Evolutionary conservation across 2,329 filamentous ascomycete genomes (phyloP), one percentile per base, ranked within the genome.

Genomic region (Ophiosphaerella narmari): DNA sequence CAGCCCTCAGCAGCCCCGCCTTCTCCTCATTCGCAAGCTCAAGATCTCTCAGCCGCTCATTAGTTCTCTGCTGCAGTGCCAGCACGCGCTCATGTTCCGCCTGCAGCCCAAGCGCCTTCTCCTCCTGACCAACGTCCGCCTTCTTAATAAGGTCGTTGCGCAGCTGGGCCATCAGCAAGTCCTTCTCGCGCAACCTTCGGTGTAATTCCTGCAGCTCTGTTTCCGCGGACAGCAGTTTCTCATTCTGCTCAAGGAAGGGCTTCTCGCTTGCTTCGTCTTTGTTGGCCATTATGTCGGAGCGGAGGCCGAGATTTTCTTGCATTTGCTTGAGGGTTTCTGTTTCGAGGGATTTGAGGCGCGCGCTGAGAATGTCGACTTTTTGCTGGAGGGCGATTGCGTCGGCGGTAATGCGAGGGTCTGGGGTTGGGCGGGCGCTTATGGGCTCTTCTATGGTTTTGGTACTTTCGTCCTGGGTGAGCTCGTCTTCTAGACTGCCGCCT

Each of bases 241-340:
- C 62, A n/a, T 68, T 73, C 39, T 74, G 71, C 42, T 74, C 67
- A 6, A 74, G 59, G 45, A 74, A 74, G 0, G 71, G 71, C 42
- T 69, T 69, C 46, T 73, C 63, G 35, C 59, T 70, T 16, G 67
- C 62, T 36, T 73, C 68, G 39, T 74, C 66, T 46, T 68, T 67
- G 40, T 61, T 63, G 8, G 64, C 57, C 63, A 72, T 70, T 44
- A 75, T 62, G 23, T 75, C 70, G 4, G 72, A 70, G 36, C 68
- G 63, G 16, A 74, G 48, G 1, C 71, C 72, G 8, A 74, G 47
- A 43, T 74, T 74, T 46, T 77, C 74, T 41, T 74, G 71, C 62
- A 74, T 71, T 24, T 74, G 69, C 54, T 75, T 73, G 26, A 77
- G 66, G 21, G 73, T 75, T 46, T 75, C 71, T 13, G 63, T 57